Base-by-base conservation (phyloP, 2,329 filamentous ascomycete genomes). In the Scedosporium boydii region DNA sequence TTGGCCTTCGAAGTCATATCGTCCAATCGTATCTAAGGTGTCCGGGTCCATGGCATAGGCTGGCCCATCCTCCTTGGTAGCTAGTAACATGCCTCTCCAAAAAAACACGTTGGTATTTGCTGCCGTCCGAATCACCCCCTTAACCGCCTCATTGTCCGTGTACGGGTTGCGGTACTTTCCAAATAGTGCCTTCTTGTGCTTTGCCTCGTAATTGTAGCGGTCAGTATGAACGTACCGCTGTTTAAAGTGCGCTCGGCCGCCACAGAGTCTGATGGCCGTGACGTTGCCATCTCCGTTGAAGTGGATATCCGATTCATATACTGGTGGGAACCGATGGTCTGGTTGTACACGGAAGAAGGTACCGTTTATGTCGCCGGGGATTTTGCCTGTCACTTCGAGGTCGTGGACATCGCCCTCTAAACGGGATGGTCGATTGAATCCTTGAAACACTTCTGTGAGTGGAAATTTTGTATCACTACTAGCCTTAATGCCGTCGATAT, bases 31-130 rank as follows among this genome's bases (percentile, higher is more conserved):
- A 53, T 77, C 76, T 6, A 78, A 70, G 0, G 74, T 76, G 6
- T 69, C 64, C 0, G 74, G 75, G 63, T 79, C 73, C 63, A 78
- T 67, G 0, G 74, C 71, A 62, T 74, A 78, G 0, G 79, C 76
- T n/a, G 73, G 75, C 0, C 74, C 72, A 57, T 75, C 73, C 63
- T 85, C 82, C 65, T 82, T 83, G 41, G 74, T 71, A 0, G 79
- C 79, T 1, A 82, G 70, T 14, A 82, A 67, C 10, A 77, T 72
- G 1, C 77, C 77, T 18, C 76, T 72, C 73, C 77, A 83, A 65
- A 75, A 77, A 2, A 82, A 68, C 3, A 83, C 70, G 63, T 83
- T 82, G 0, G 81, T 83, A 63, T 84, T 83, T 3, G 79, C 75
- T 0, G 75, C 76, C 16, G 66, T 72, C n/a, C 61, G 55, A 21